Conservation (phyloP, 202 grass and related monocot species). For the Schoenoplectus triqueter region DNA sequence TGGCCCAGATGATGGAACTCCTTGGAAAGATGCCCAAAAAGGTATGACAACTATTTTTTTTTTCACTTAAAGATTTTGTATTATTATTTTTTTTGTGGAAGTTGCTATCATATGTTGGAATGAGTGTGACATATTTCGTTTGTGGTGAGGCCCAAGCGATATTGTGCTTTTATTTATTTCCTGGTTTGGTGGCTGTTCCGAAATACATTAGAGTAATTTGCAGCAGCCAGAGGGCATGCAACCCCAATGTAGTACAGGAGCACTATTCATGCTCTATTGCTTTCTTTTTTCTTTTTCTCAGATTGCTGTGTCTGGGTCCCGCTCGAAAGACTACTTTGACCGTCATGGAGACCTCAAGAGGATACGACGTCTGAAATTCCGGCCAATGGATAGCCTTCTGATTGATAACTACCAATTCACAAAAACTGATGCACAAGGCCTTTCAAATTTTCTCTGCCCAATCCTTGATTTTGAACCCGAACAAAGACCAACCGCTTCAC, state of each 20-base stretch:
- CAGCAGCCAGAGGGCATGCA: background rate
- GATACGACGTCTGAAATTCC: slow-evolving; percentile 71
- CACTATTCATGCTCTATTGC: background rate
- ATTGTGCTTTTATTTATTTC: background rate
- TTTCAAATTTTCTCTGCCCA: slow-evolving; percentile 70
- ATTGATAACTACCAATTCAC: slow-evolving; percentile 70
- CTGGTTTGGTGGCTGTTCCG: background rate
- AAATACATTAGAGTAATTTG: background rate
- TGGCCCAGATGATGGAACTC: slow-evolving; percentile 90
- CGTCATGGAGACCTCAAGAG: slow-evolving; percentile 79
- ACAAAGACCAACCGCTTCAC: slow-evolving; percentile 60
- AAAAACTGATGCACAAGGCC: slow-evolving; percentile 45
- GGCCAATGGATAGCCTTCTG: slow-evolving; percentile 60
- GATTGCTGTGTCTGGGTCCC: slow-evolving; percentile 65
- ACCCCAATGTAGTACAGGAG: background rate
- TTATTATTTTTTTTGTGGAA: background rate
- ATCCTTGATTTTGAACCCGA: slow-evolving; percentile 78
- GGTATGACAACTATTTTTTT: slow-evolving; percentile 36
- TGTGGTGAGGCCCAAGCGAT: background rate
- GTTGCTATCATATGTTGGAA: background rate
- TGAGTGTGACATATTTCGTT: background rate
- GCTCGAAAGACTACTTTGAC: slow-evolving; percentile 85
- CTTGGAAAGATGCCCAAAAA: slow-evolving; percentile 92
- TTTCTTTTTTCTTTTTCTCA: slow-evolving; percentile 36
- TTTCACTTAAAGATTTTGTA: slow-evolving; percentile 13